Evolutionary conservation across 495 filamentous ascomycete species (phyloP), one percentile per base, ranked within the genome.

Genomic region (Aspergillus bertholletiae): DNA sequence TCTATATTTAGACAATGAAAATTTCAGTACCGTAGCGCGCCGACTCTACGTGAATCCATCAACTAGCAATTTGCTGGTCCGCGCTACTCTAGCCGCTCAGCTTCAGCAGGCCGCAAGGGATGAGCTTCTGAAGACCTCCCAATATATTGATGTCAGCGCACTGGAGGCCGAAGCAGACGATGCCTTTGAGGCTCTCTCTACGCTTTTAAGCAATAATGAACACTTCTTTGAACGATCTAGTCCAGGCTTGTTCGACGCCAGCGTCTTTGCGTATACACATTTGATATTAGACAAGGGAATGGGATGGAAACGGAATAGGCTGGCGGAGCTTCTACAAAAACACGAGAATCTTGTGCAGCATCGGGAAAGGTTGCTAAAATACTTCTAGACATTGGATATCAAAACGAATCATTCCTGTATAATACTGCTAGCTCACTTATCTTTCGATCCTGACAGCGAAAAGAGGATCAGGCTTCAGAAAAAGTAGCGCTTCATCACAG

Each of bases 231-330:
- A 74, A 4, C 74, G 72, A 3, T 63, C 71, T 9, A 74, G 71
- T 23, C 90, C 94, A 2, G 81, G 84, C 0, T 61, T 92, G 12
- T 90, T 98, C 59, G 94, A 98, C 69, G 90, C 92, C 23, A 83
- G 79, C 52, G 83, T 97, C 21, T 97, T 96, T 74, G 86, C 89
- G 22, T 98, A 96, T 69, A 91, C 89, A n/a, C 81, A 93, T 66
- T 66, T 96, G 18, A 77, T 97, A 27, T 64, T 95, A 55, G 81
- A 87, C 57, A 72, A 80, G 8, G 60, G 56, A 3, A 65, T 87
- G 59, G 78, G 70, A 4, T 90, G 86, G 88, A 77, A 73, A 55
- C 72, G 76, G 27, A 74, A 74, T 44, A 57, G 71, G 34, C 53
- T 81, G 51, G 67, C 47, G 21, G 65, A 71, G 49, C 53, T 71